These are phyloP conservation scores for Neonectria hederae DNA, from an alignment of 2,329 filamentous ascomycete genomes.

Conservation along the genomic window DNA sequence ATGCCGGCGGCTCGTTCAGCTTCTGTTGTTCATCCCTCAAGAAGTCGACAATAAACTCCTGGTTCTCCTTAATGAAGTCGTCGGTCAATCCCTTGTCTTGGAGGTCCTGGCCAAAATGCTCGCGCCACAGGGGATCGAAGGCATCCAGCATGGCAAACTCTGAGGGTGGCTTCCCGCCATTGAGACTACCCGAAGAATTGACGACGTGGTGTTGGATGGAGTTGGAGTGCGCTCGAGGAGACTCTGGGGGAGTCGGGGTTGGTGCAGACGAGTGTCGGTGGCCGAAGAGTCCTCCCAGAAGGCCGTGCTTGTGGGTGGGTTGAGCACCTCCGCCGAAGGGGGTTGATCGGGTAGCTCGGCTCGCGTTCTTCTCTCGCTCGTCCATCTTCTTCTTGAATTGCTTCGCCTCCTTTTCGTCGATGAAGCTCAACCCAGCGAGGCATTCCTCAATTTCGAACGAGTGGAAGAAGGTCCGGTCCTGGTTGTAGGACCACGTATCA, in stretches of 20 bases:
- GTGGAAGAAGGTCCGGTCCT: slow-evolving; percentile 97
- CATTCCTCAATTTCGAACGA: slow-evolving; percentile 96
- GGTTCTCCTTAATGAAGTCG: slow-evolving; percentile 73
- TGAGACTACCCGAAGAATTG: slow-evolving; percentile 58
- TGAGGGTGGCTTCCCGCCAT: slow-evolving; percentile 56
- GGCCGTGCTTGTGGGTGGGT: slow-evolving; percentile 52
- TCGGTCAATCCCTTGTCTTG: slow-evolving; percentile 70
- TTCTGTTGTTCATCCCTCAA: slow-evolving; percentile 65
- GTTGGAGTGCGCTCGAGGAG: slow-evolving; percentile 56
- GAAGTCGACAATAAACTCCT: slow-evolving; percentile 74
- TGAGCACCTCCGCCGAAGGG: slow-evolving; percentile 71
- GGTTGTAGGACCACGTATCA: slow-evolving; percentile 93
- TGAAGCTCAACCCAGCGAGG: slow-evolving; percentile 88
- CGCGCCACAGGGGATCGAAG: slow-evolving; percentile 72
- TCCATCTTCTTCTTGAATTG: slow-evolving; percentile 98
- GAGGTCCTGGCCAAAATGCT: slow-evolving; percentile 72
- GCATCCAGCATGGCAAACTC: slow-evolving; percentile 71
- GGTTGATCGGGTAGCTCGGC: slow-evolving; percentile 82
- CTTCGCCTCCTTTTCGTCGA: slow-evolving; percentile 97
- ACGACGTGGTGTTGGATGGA: slow-evolving; percentile 48
- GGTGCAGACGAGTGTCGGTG: slow-evolving; percentile 70
- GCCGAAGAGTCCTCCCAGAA: slow-evolving; percentile 71
- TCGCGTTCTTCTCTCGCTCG: slow-evolving; percentile 94
- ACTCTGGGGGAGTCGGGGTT: slow-evolving; percentile 66
- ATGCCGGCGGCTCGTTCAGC: slow-evolving; percentile 38